These are phyloP conservation scores for Aspergillus nomiae DNA, from an alignment of 2,329 filamentous ascomycete species.

Conservation along the genomic window DNA sequence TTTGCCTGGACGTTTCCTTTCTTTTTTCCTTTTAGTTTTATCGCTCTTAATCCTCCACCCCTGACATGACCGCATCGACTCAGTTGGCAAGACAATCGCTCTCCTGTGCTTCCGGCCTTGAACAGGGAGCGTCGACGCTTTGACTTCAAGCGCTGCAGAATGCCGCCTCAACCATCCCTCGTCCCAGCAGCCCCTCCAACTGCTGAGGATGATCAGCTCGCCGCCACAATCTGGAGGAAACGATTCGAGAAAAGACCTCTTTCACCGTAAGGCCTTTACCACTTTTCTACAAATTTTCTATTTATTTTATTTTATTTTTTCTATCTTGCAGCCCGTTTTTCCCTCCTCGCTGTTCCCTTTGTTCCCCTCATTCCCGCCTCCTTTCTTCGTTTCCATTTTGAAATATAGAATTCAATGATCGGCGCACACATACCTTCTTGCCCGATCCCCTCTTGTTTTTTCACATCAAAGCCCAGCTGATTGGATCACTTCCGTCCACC, in stretches of 20 bases:
- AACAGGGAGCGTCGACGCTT: conserved; percentile 15
- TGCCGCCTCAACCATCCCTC: conserved; percentile 18
- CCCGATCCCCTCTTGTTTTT: neutral
- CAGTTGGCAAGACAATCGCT: conserved; percentile 22
- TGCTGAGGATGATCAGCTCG: conserved; percentile 15
- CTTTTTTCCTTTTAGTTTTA: neutral
- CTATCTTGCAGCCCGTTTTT: neutral
- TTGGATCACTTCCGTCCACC: conserved; percentile 3
- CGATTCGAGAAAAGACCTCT: conserved; percentile 33
- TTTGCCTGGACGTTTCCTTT: neutral
- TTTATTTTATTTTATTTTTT: neutral
- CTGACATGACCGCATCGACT: conserved; percentile 25
- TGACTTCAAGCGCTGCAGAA: conserved; percentile 11
- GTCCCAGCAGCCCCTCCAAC: conserved; percentile 12
- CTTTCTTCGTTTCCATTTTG: neutral
- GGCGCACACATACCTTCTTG: neutral
- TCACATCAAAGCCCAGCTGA: neutral
- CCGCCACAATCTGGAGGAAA: conserved; percentile 25
- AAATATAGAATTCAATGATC: neutral
- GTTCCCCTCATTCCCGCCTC: neutral
- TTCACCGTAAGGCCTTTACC: conserved; percentile 26
- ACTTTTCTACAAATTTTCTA: neutral
- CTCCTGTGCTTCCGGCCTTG: conserved; percentile 18
- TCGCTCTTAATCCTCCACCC: conserved; percentile 11
- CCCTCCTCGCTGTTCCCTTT: neutral